Base-by-base conservation (phyloP, 23 red algal genomes). In the Gracilariopsis chorda region DNA sequence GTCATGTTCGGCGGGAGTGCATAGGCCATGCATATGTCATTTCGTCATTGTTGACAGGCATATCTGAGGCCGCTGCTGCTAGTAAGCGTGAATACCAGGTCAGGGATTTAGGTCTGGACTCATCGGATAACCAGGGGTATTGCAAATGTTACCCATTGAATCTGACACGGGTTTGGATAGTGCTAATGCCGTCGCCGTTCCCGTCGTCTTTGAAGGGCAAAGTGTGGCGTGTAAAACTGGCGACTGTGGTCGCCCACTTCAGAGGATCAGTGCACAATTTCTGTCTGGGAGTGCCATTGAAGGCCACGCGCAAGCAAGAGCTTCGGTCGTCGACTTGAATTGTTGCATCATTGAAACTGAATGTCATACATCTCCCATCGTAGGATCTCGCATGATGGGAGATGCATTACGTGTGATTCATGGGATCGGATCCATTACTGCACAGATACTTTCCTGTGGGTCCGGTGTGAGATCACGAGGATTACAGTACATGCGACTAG, bases 181-280 rank as follows among this genome's bases (percentile, higher is more conserved):
- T 88, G 28, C 92, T 47, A 13, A 77, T 11, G 19, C 63, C 61
- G 39, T 92, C 83, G 32, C 88, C 80, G 24, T 83, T 32, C 4
- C 20, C n/a, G 4, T 78, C 41, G 32, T 37, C 72, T 17, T 29
- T 33, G 20, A 35, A 29, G 8, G 91, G 94, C 13, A 96, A 84
- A 11, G 86, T 40, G 20, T 73, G 40, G 36, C 90, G 88, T 20
- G 62, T 60, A 49, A 90, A 83, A 62, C 92, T 96, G 35, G 79
- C 94, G 21, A 91, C 58, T 30, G 88, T 88, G 32, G 90, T 86
- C 19, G 64, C 69, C 94, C 94, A 96, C 16, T 73, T 76, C 6
- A 74, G 49, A 63, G 84, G 16, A 8, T 30, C 11, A 49, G 52
- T n/a, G 80, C 27, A 7, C 7, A 42, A 36, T 17, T 0, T n/a